Conservation (phyloP, 352 stramenopile species). For the Phytophthora melonis region DNA sequence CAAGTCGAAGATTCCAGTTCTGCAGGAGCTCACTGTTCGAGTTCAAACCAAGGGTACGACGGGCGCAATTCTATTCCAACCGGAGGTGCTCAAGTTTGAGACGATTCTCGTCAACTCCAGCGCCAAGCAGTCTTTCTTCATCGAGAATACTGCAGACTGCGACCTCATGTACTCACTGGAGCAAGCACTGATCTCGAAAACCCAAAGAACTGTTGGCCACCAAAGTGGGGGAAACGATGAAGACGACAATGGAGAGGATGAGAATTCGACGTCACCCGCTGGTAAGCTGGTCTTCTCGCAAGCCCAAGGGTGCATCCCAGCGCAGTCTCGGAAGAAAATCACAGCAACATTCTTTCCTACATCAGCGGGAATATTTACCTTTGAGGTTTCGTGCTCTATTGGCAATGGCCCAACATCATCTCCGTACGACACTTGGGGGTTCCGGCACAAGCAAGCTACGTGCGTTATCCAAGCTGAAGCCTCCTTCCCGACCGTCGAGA, state of each 20-base stretch:
- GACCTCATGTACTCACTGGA: slow-evolving; percentile 71
- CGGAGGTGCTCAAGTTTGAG: slow-evolving; percentile 69
- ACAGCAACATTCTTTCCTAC: slow-evolving; percentile 79
- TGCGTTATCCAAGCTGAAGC: slow-evolving; percentile 75
- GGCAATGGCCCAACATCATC: slow-evolving; percentile 26
- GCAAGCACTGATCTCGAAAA: slow-evolving; percentile 49
- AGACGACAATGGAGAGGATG: slow-evolving; percentile 11
- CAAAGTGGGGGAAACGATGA: slow-evolving; percentile 16
- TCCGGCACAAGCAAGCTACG: slow-evolving; percentile 39
- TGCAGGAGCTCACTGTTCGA: slow-evolving; percentile 72
- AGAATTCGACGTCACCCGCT: not conserved
- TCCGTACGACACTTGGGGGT: slow-evolving; percentile 36
- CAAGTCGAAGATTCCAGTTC: slow-evolving; percentile 45
- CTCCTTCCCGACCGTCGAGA: slow-evolving; percentile 89
- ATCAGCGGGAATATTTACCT: slow-evolving; percentile 73
- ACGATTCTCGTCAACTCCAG: slow-evolving; percentile 89
- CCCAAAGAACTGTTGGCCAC: not conserved
- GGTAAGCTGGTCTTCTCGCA: slow-evolving; percentile 68
- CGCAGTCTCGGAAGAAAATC: slow-evolving; percentile 82
- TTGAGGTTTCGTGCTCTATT: slow-evolving; percentile 72
- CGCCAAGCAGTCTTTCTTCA: slow-evolving; percentile 63
- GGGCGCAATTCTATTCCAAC: slow-evolving; percentile 86
- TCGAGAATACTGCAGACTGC: slow-evolving; percentile 86
- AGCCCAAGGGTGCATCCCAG: slow-evolving; percentile 67
- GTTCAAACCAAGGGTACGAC: slow-evolving; percentile 78